Conservation (phyloP, 1,284 basidiomycete species). For the Austroboletus novae-zelandiae region DNA sequence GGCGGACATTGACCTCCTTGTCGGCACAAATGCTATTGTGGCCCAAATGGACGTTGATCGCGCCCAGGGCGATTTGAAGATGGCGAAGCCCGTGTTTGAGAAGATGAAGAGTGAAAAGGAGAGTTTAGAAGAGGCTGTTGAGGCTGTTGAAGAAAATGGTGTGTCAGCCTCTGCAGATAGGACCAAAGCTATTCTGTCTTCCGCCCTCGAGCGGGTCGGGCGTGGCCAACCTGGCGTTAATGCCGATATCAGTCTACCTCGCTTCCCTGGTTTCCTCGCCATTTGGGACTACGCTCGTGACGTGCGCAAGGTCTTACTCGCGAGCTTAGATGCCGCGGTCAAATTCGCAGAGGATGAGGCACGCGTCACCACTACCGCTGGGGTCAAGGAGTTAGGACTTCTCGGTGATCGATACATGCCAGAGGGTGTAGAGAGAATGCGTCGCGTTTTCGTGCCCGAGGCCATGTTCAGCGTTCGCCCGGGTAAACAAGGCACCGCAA, state of each 20-base stretch:
- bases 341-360: slow-evolving; percentile 84
- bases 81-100: slow-evolving; percentile 81
- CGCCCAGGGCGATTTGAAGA: slow-evolving; percentile 70
- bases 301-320: slow-evolving; percentile 77
- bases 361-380: slow-evolving; percentile 62
- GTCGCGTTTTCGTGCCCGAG: slow-evolving; percentile 89
- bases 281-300: slow-evolving; percentile 90
- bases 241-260: slow-evolving; percentile 59
- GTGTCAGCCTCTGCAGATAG: slow-evolving; percentile 53
- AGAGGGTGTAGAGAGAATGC: slow-evolving; percentile 73
- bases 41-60: slow-evolving; percentile 79
- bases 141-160: slow-evolving; percentile 78
- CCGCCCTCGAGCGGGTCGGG: slow-evolving; percentile 77
- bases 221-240: slow-evolving; percentile 70
- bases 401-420: slow-evolving; percentile 84
- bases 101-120: slow-evolving; percentile 79
- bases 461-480: slow-evolving; percentile 85
- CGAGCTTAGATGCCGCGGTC: slow-evolving; percentile 83
- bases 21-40: slow-evolving; percentile 82
- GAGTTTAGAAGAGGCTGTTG: slow-evolving; percentile 75
- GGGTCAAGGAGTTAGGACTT: slow-evolving; percentile 68
- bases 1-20: slow-evolving; percentile 85
- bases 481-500: slow-evolving; percentile 46
- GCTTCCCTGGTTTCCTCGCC: slow-evolving; percentile 84
- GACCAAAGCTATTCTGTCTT: slow-evolving; percentile 62